Evolutionary conservation across 352 stramenopile genomes (phyloP).

Genomic region (Phytopythium boreale): DNA sequence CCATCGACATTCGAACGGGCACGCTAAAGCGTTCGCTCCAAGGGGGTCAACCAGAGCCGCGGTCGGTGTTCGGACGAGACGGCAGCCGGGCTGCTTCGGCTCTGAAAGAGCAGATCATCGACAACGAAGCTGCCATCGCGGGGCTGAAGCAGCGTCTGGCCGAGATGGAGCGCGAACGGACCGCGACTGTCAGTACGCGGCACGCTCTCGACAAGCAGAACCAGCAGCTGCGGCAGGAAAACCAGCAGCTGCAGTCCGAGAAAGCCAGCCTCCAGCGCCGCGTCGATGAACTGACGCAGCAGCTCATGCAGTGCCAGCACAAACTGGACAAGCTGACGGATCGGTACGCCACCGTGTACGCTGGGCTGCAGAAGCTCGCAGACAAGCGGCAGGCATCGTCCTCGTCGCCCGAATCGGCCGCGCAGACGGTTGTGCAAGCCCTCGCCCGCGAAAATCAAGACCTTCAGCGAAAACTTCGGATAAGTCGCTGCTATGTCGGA

Average conservation of each 20-base stretch:
- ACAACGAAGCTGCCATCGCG: constrained; percentile 39
- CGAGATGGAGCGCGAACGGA: constrained; percentile 42
- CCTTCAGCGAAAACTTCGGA: constrained; percentile 52
- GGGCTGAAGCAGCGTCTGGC: constrained; percentile 44
- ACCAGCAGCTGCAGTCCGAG: constrained; percentile 32
- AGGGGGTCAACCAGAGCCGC: neutral
- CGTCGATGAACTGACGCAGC: constrained; percentile 43
- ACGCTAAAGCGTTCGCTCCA: constrained; percentile 17
- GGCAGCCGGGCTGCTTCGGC: neutral
- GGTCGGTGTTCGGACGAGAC: neutral
- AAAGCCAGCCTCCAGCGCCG: constrained; percentile 33
- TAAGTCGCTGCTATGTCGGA: constrained; percentile 11
- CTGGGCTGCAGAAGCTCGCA: constrained; percentile 51
- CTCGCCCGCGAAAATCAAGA: constrained; percentile 73
- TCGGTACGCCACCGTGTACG: constrained; percentile 48
- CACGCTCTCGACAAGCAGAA: constrained; percentile 41
- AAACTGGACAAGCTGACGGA: constrained; percentile 68
- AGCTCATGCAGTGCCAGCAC: constrained; percentile 47
- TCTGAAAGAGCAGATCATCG: constrained; percentile 15
- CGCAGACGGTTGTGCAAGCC: constrained; percentile 50
- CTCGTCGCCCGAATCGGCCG: constrained; percentile 7
- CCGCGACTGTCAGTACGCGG: constrained; percentile 16
- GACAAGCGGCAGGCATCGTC: constrained; percentile 27
- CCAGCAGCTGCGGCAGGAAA: constrained; percentile 30
- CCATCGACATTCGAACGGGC: constrained; percentile 39